Percentiles rank a stretch among this genome's conserved stretches.
These are phyloP conservation scores for Podosphaera fusca DNA, from an alignment of 2,329 filamentous ascomycete species.

Conservation along the genomic window DNA sequence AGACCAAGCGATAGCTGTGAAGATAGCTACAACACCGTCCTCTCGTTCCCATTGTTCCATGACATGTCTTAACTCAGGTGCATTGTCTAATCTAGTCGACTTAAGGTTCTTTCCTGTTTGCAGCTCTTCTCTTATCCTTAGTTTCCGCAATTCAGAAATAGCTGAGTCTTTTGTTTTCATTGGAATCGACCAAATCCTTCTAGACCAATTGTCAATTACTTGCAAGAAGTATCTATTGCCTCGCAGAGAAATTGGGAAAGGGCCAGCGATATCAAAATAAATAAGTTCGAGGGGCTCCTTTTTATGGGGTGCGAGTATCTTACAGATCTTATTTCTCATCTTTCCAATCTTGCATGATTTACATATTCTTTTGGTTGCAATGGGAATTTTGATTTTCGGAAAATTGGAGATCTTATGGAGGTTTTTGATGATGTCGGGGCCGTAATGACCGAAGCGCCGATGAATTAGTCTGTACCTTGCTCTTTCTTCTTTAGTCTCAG, in stretches of 20 bases:
- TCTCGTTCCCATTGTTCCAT: not conserved
- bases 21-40: not conserved
- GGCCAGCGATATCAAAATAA: not conserved
- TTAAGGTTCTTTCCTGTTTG: not conserved
- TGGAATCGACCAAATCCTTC: not conserved
- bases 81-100: no score
- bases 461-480: not conserved
- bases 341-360: slow-evolving; percentile 1
- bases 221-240: not conserved
- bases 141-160: not conserved
- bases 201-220: not conserved
- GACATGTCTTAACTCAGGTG: not conserved
- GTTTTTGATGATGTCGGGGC: not conserved
- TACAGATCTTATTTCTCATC: not conserved
- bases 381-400: not conserved
- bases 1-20: not conserved
- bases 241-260: not conserved
- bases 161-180: not conserved
- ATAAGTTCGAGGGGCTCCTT: not conserved
- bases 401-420: not conserved
- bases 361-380: not conserved
- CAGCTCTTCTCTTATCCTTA: not conserved
- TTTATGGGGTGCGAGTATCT: not conserved
- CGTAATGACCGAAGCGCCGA: not conserved
- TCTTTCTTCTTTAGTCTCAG: not conserved